These are phyloP conservation scores for Plasmodium gonderi DNA, from an alignment of 169 alveolate species.

Conservation along the genomic window DNA sequence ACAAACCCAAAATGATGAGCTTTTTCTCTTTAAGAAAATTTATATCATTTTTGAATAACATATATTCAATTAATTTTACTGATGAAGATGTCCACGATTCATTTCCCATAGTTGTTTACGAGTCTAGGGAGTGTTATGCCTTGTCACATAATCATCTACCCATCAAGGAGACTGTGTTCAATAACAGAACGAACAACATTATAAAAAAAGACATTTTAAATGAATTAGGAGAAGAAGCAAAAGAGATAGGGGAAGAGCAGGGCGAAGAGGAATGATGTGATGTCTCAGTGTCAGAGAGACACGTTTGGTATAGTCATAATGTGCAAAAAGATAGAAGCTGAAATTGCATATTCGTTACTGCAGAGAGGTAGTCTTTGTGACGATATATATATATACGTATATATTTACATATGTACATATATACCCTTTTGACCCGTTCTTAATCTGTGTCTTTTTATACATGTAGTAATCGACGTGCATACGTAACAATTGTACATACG, in stretches of 20 bases:
- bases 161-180: conserved; percentile 2
- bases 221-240: conserved; percentile 1
- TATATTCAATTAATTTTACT: conserved; percentile 23
- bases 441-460: neutral
- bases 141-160: conserved; percentile 40
- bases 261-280: neutral
- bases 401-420: too few relatives aligned
- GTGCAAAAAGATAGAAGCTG: too few relatives aligned
- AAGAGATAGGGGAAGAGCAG: neutral
- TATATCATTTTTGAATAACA: conserved; percentile 36
- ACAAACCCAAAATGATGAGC: conserved; percentile 64
- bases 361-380: too few relatives aligned
- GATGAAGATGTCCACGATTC: conserved; percentile 36
- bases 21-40: conserved; percentile 45
- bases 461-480: too few relatives aligned
- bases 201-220: conserved; percentile 8
- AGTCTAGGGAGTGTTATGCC: conserved; percentile 54
- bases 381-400: too few relatives aligned
- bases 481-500: too few relatives aligned
- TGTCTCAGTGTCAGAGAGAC: neutral
- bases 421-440: neutral
- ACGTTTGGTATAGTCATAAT: too few relatives aligned
- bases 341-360: too few relatives aligned
- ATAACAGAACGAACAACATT: neutral
- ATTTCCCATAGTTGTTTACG: conserved; percentile 51